Evolutionary conservation across 2,329 filamentous ascomycete genomes (phyloP).

Genomic region (Cladosporium sp.): DNA sequence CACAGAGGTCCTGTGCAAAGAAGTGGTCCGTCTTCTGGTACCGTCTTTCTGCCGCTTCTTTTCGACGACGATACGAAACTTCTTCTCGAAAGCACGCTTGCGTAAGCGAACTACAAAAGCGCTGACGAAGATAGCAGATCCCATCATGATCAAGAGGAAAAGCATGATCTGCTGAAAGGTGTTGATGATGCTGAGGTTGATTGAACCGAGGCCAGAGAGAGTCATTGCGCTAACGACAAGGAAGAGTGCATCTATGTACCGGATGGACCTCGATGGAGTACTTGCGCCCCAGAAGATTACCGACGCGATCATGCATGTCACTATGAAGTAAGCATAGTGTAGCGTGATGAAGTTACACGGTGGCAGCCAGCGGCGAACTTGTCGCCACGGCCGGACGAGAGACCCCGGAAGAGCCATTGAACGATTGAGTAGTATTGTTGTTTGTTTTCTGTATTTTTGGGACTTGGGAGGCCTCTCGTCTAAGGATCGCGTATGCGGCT

Average conservation of each 20-base stretch:
- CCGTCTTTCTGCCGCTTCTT: background rate
- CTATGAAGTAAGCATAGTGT: slow-evolving; percentile 68
- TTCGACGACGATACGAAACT: slow-evolving; percentile 53
- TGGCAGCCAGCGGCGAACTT: slow-evolving; percentile 21
- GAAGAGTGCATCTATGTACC: slow-evolving; percentile 66
- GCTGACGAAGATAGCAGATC: slow-evolving; percentile 67
- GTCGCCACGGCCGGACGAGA: slow-evolving; percentile 16
- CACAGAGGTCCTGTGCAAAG: background rate
- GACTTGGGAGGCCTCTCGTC: slow-evolving; percentile 8
- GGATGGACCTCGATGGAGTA: slow-evolving; percentile 51
- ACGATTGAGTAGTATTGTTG: background rate
- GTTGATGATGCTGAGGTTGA: slow-evolving; percentile 63
- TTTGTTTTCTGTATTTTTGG: background rate
- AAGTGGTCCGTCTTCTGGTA: slow-evolving; percentile 43
- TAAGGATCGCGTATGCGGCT: slow-evolving; percentile 19
- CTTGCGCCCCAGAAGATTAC: slow-evolving; percentile 63
- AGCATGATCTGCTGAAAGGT: slow-evolving; percentile 68
- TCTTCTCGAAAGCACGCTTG: slow-evolving; percentile 62
- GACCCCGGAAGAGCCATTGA: slow-evolving; percentile 9
- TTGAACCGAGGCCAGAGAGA: slow-evolving; percentile 66
- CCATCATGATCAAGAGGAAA: slow-evolving; percentile 65
- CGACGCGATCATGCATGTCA: slow-evolving; percentile 56
- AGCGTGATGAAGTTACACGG: slow-evolving; percentile 43
- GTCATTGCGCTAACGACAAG: slow-evolving; percentile 67
- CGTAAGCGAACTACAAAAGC: slow-evolving; percentile 63